These are phyloP conservation scores for Austroboletus novae-zelandiae DNA, from an alignment of 1,284 basidiomycete species.

Conservation along the genomic window DNA sequence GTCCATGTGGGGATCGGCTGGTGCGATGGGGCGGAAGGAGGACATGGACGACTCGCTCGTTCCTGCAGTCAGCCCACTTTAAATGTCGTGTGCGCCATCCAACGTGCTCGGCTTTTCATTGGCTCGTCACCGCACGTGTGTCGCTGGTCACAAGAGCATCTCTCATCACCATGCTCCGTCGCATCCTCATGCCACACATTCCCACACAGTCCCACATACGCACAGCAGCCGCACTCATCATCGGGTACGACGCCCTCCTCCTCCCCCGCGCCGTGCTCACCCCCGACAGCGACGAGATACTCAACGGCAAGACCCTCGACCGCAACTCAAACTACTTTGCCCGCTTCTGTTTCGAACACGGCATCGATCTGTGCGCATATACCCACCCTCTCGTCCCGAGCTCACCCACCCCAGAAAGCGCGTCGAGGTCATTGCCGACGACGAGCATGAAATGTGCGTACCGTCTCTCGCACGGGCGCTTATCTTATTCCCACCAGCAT, in stretches of 20 bases:
- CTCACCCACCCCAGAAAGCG: slow-evolving; percentile 55
- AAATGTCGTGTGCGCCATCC: neutral
- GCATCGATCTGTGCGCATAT: slow-evolving; percentile 74
- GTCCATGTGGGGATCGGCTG: slow-evolving; percentile 21
- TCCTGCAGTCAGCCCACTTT: neutral
- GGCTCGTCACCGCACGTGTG: slow-evolving; percentile 19
- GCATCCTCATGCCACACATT: slow-evolving; percentile 4
- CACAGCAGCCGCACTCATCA: slow-evolving; percentile 71
- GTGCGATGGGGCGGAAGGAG: slow-evolving; percentile 28
- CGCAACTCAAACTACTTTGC: slow-evolving; percentile 85
- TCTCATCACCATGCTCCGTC: slow-evolving; percentile 10
- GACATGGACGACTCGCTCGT: neutral
- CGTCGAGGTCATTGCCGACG: slow-evolving; percentile 90
- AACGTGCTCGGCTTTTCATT: neutral
- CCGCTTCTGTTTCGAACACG: slow-evolving; percentile 84
- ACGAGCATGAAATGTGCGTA: slow-evolving; percentile 83
- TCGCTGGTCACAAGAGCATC: slow-evolving; percentile 12
- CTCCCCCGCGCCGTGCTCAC: neutral
- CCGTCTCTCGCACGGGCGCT: neutral
- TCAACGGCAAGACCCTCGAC: slow-evolving; percentile 88
- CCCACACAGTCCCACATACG: slow-evolving; percentile 45
- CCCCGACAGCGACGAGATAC: slow-evolving; percentile 67
- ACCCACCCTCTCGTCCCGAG: neutral
- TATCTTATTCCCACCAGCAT: slow-evolving; percentile 45
- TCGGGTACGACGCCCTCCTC: slow-evolving; percentile 50